These are phyloP conservation scores for Brachypodium distachyon DNA, from an alignment of 202 grass and related monocot genomes.

Conservation along the genomic window DNA sequence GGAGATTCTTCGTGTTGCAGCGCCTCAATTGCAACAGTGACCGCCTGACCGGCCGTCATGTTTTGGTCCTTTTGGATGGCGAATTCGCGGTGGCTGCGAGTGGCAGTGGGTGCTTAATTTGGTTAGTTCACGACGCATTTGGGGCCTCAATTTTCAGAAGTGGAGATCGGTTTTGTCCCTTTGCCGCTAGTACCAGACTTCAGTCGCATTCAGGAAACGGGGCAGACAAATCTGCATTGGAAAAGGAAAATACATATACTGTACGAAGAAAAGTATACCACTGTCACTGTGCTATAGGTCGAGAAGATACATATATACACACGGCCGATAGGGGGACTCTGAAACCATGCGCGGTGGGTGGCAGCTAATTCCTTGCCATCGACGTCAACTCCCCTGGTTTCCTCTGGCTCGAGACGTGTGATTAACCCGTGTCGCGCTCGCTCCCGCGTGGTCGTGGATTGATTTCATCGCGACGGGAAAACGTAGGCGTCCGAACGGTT, in stretches of 20 bases:
- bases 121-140: not conserved
- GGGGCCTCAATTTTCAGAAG: not conserved
- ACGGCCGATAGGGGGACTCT: not conserved
- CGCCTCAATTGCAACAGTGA: not conserved
- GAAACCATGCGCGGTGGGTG: not conserved
- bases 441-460: slow-evolving; percentile 2
- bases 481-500: not conserved
- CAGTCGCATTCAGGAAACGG: not conserved
- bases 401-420: no score
- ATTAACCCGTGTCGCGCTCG: not conserved
- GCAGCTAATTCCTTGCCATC: not conserved
- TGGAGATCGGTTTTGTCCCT: not conserved
- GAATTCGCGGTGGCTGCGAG: not conserved
- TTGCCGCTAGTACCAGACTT: not conserved
- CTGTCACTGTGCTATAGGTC: no score
- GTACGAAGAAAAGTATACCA: not conserved
- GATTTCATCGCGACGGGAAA: not conserved
- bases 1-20: not conserved
- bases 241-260: not conserved
- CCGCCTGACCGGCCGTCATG: no score
- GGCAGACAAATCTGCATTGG: not conserved
- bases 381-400: not conserved
- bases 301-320: not conserved
- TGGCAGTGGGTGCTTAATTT: not conserved
- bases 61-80: not conserved